Percentiles rank a stretch among this genome's conserved stretches.
phyloP scores from a whole-genome alignment of 2,329 filamentous ascomycete genomes.

The Ceratocystis eucalypticola region DNA sequence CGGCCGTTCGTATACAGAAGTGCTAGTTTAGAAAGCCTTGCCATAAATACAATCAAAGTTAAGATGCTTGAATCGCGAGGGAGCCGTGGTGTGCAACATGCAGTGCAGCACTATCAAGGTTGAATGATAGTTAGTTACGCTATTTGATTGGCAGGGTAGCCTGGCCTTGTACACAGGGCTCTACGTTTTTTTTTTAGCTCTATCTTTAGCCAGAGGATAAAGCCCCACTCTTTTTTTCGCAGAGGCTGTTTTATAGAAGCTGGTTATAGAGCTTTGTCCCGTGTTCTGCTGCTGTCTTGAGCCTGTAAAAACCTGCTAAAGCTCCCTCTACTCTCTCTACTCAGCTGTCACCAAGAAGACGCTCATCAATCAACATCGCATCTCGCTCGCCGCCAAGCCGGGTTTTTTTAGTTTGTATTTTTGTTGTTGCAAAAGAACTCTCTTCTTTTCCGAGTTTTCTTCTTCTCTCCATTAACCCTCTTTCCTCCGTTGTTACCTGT shows the following conservation, averaged over 20 bases:
- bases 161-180: not conserved
- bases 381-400: not conserved
- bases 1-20: not conserved
- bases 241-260: not conserved
- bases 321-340: not conserved
- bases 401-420: too few species aligned
- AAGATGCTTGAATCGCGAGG: not conserved
- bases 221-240: not conserved
- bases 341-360: not conserved
- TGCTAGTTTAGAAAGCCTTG: conserved; percentile 2
- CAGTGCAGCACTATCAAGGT: not conserved
- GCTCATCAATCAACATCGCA: not conserved
- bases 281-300: not conserved
- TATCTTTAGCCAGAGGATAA: too few species aligned
- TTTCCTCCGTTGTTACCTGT: not conserved
- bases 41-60: not conserved
- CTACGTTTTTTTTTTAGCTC: too few species aligned
- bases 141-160: not conserved
- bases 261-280: not conserved
- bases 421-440: too few species aligned
- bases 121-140: not conserved
- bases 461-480: not conserved
- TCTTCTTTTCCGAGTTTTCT: not conserved
- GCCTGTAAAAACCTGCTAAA: not conserved
- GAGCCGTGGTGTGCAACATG: not conserved